phyloP scores from a whole-genome alignment of 2,329 filamentous ascomycete genomes.

The Aspergillus transmontanensis region DNA sequence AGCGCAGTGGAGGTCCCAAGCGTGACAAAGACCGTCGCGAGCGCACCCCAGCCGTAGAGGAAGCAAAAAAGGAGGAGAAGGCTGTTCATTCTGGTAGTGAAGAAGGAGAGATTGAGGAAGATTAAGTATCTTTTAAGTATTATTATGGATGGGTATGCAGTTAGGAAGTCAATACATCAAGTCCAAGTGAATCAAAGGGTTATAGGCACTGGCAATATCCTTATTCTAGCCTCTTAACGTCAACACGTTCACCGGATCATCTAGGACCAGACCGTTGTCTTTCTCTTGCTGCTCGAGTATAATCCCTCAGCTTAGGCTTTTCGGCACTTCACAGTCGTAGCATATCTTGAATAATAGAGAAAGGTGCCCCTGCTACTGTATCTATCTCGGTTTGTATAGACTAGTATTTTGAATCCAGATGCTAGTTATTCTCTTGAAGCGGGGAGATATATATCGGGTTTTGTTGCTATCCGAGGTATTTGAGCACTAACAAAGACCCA shows the following conservation, averaged over 20 bases:
- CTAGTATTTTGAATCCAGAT: not conserved
- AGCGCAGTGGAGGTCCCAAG: slow-evolving; percentile 48
- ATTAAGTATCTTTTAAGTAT: slow-evolving; percentile 31
- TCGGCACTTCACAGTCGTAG: too few species aligned
- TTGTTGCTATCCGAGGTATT: too few species aligned
- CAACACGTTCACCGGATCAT: not conserved
- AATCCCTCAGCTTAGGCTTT: too few species aligned
- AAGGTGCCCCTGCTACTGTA: not conserved
- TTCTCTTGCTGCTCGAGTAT: too few species aligned
- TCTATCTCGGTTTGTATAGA: not conserved
- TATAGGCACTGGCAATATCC: not conserved
- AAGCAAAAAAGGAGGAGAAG: slow-evolving; percentile 47
- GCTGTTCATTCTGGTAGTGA: slow-evolving; percentile 83
- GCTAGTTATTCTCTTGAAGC: not conserved
- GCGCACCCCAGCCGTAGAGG: slow-evolving; percentile 37
- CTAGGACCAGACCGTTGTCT: not conserved
- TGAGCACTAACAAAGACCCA: too few species aligned
- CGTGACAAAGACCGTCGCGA: slow-evolving; percentile 57
- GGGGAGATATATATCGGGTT: too few species aligned
- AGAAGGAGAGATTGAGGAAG: slow-evolving; percentile 96
- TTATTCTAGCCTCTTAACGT: not conserved
- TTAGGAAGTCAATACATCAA: not conserved
- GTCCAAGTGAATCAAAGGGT: not conserved
- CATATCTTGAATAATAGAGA: too few species aligned
- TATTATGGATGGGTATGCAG: not conserved